These are phyloP conservation scores for Schrenkiella parvula DNA, from an alignment of 345 rosid genomes.

Conservation along the genomic window DNA sequence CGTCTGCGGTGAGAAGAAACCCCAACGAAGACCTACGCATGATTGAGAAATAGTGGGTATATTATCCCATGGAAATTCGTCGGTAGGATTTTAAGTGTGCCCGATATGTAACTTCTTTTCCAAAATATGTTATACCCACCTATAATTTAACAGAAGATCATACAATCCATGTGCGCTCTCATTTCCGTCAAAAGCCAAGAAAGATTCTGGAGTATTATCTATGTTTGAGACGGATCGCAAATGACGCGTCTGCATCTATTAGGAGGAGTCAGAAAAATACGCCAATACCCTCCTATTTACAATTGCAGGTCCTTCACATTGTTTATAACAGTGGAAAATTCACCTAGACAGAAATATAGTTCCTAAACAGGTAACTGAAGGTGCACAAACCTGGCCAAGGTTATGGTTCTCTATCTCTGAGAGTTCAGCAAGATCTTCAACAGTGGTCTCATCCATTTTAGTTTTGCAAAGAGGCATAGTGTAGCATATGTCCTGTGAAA, in stretches of 20 bases:
- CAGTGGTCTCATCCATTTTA: constrained; percentile 69
- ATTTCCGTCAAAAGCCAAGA: constrained; percentile 68
- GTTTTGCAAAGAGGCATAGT: constrained; percentile 93
- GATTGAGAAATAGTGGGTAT: constrained; percentile 25
- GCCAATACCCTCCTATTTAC: not conserved
- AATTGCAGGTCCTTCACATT: not conserved
- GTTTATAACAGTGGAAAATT: not conserved
- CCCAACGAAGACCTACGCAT: constrained; percentile 64
- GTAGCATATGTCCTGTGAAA: constrained; percentile 68
- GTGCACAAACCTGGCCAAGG: constrained; percentile 79
- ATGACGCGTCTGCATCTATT: constrained; percentile 60
- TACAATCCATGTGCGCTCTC: constrained; percentile 67
- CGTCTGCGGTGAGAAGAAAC: constrained; percentile 59
- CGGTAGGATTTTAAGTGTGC: not conserved
- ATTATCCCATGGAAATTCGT: not conserved
- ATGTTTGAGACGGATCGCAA: constrained; percentile 49
- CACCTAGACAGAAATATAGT: not conserved
- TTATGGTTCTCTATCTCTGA: constrained; percentile 90
- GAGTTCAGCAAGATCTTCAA: constrained; percentile 88
- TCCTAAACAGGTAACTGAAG: not conserved
- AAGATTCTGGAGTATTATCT: constrained; percentile 82
- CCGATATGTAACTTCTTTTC: not conserved
- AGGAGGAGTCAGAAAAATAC: constrained; percentile 22
- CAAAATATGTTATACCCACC: constrained; percentile 37
- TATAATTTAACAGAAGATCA: constrained; percentile 83